These are phyloP conservation scores for Fagus crenata DNA, from an alignment of 306 rosid species.

Conservation along the genomic window DNA sequence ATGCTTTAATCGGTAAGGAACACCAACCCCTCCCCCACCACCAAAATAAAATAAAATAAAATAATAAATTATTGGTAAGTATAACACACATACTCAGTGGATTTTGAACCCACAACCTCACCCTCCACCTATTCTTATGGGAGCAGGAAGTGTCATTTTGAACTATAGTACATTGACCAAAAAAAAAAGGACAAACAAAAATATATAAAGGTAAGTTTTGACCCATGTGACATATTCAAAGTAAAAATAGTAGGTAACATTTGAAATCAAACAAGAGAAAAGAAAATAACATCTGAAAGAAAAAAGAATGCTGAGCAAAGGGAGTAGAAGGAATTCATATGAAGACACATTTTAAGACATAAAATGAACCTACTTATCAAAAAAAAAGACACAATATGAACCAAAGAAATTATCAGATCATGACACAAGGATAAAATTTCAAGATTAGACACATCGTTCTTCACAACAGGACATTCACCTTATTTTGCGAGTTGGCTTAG, in stretches of 20 bases:
- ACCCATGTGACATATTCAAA: neutral
- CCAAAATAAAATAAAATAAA: neutral
- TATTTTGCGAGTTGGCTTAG: slow-evolving; percentile 93
- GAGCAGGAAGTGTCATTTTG: too few species aligned
- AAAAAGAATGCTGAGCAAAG: neutral
- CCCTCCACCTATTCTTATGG: too few species aligned
- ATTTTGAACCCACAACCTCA: too few species aligned
- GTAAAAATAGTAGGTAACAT: neutral
- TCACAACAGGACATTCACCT: slow-evolving; percentile 52
- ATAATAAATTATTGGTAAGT: too few species aligned
- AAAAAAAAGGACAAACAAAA: too few species aligned
- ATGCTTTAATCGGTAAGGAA: neutral
- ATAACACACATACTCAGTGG: too few species aligned
- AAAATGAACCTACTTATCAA: too few species aligned
- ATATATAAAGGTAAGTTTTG: neutral
- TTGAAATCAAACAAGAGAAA: neutral
- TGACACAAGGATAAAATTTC: neutral
- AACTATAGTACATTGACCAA: too few species aligned
- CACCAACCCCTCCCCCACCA: neutral
- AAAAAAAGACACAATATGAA: neutral
- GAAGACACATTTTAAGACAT: neutral
- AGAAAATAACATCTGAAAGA: neutral
- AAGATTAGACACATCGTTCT: slow-evolving; percentile 4
- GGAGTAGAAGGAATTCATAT: neutral
- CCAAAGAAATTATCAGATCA: neutral